Base-by-base conservation (phyloP, 495 filamentous ascomycete species). In the Penicillium malachiteum region DNA sequence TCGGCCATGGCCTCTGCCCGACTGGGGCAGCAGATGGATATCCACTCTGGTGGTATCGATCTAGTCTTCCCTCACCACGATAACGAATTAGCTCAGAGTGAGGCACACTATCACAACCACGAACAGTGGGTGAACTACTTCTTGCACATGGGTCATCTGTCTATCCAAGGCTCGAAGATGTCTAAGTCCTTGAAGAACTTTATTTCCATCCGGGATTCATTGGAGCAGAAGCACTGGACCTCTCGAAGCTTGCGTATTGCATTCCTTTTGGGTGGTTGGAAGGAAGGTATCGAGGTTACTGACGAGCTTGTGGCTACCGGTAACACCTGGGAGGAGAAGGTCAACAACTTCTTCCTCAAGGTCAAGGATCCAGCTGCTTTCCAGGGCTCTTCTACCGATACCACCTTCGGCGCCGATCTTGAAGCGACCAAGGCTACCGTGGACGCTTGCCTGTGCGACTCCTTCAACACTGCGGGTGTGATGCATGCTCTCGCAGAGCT, bases 71-170 rank as follows among this genome's bases (percentile, higher is more conserved):
- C 94, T 1, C 94, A 98, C 71, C 94, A 97, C 65, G 94, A 97
- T 67, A 97, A 96, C 57, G 93, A 97, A 72, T 74, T 97, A 46
- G 94, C 94, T 0, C 94, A 97, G 72, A 91, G 86, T 58, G 93
- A 97, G 69, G 94, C 92, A 26, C 96, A 91, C 69, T 97, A 67
- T 34, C 52, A 57, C 45, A 54, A 66, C 30, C 63, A 71, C 41
- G 82, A 88, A 59, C 89, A 90, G 54, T 96, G 92, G 91, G 87
- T 96, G 37, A 96, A 93, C 63, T 96, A 98, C 72, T 98, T 98
- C 71, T 64, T 97, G 52, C 93, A 97, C 68, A 96, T 95, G 88
- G 93, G 93, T 7, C 93, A 98, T 68, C 74, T 97, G 42, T 89
- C 86, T 17, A 97, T 98, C 53, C 79, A 85, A 35, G 93, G 94